Evolutionary conservation across 306 rosid species (phyloP).

Genomic region (Astragalus glycyphyllos): DNA sequence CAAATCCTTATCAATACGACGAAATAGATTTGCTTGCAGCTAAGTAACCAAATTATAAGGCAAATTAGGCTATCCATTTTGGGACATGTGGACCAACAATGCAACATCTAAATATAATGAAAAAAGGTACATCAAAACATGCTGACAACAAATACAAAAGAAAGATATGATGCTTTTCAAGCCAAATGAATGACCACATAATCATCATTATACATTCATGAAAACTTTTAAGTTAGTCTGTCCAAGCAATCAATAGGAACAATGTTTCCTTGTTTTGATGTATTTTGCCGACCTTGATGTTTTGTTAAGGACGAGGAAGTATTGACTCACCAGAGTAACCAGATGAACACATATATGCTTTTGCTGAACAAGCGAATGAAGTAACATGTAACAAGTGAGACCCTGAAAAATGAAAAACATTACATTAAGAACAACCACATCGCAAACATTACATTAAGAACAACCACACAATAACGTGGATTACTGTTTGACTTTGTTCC

Average conservation of each 20-base stretch:
- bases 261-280: conserved; percentile 18
- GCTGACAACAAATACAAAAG: background rate
- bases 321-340: conserved; percentile 77
- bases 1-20: too few relatives aligned
- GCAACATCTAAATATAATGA: too few relatives aligned
- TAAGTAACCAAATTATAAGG: too few relatives aligned
- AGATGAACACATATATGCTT: conserved; percentile 85
- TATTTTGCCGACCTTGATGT: conserved; percentile 25
- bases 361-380: conserved; percentile 83
- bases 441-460: background rate
- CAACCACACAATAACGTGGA: conserved; percentile 30
- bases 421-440: conserved; percentile 31
- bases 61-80: too few relatives aligned
- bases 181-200: conserved; percentile 11
- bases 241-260: conserved; percentile 22
- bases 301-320: background rate
- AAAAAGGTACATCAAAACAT: too few relatives aligned
- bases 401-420: conserved; percentile 59
- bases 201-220: background rate
- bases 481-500: conserved; percentile 7
- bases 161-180: background rate
- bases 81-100: too few relatives aligned
- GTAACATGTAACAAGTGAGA: conserved; percentile 79
- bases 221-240: background rate
- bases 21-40: too few relatives aligned